These are phyloP conservation scores for Monilinia laxa DNA, from an alignment of 2,329 filamentous ascomycete species.

Conservation along the genomic window DNA sequence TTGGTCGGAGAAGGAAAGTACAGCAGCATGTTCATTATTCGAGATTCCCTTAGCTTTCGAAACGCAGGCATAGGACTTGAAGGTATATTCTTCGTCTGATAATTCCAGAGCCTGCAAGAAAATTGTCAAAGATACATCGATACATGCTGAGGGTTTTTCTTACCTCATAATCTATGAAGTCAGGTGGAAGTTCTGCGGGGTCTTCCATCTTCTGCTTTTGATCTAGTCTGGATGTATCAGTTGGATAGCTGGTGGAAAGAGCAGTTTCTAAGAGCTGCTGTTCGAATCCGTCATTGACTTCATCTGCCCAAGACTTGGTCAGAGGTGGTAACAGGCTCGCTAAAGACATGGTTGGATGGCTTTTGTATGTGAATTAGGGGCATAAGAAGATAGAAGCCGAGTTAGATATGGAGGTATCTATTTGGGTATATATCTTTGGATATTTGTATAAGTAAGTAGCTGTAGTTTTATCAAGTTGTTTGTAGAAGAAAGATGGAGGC, in stretches of 20 bases:
- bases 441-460: background rate
- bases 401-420: background rate
- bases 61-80: background rate
- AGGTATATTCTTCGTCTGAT: background rate
- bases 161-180: constrained; percentile 13
- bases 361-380: background rate
- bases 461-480: background rate
- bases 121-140: background rate
- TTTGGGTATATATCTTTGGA: background rate
- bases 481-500: background rate
- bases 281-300: constrained; percentile 6
- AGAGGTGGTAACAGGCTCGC: constrained; percentile 2
- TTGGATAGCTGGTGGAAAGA: background rate
- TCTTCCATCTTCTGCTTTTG: background rate
- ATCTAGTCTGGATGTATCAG: background rate
- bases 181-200: background rate
- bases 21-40: background rate
- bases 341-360: constrained; percentile 5
- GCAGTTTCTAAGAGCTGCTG: background rate
- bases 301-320: constrained; percentile 10
- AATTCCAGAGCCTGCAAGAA: background rate
- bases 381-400: background rate
- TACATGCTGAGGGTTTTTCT: background rate
- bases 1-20: background rate
- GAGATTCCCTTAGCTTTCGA: background rate